Conservation (phyloP, 176 grass and related monocot species). For the Musa beccarii region DNA sequence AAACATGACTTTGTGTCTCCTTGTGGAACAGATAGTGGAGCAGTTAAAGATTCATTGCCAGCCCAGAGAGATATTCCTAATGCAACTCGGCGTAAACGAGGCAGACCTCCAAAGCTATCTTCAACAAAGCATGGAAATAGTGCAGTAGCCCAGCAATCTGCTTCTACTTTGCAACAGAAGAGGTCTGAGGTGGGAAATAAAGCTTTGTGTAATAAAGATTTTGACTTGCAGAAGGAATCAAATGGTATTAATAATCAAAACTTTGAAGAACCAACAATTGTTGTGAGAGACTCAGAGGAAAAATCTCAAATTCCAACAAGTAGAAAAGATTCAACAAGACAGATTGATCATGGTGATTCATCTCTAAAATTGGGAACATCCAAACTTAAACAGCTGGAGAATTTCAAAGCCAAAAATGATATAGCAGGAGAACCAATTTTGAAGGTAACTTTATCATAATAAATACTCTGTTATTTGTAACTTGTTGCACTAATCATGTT, state of each 20-base stretch:
- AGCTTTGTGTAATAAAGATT: neutral
- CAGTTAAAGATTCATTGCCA: slow-evolving; percentile 21
- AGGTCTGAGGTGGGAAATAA: slow-evolving; percentile 7
- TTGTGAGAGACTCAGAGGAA: neutral
- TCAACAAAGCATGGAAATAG: slow-evolving; percentile 30
- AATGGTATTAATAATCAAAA: slow-evolving; percentile 28
- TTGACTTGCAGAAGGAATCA: slow-evolving; percentile 27
- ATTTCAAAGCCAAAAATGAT: slow-evolving; percentile 21
- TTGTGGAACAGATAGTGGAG: slow-evolving; percentile 26
- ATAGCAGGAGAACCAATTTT: slow-evolving; percentile 26
- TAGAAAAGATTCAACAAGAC: slow-evolving; percentile 15
- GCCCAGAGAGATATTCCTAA: slow-evolving; percentile 21
- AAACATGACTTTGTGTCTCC: slow-evolving; percentile 28
- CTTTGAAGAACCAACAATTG: slow-evolving; percentile 1
- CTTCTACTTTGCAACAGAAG: slow-evolving; percentile 1
- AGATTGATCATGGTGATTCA: slow-evolving; percentile 31
- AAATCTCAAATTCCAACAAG: slow-evolving; percentile 6
- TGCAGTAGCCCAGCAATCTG: neutral
- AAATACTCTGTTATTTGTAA: neutral
- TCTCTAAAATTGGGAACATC: slow-evolving; percentile 26
- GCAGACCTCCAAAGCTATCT: slow-evolving; percentile 24
- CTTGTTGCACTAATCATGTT: neutral
- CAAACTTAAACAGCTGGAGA: slow-evolving; percentile 27
- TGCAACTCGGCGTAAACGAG: slow-evolving; percentile 29
- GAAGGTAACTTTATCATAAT: slow-evolving; percentile 35